A percentile compares a stretch with the other conserved stretches of the same genome.
Evolutionary conservation across 2,329 filamentous ascomycete genomes (phyloP).

Genomic region (Botryosphaeria agaves): DNA sequence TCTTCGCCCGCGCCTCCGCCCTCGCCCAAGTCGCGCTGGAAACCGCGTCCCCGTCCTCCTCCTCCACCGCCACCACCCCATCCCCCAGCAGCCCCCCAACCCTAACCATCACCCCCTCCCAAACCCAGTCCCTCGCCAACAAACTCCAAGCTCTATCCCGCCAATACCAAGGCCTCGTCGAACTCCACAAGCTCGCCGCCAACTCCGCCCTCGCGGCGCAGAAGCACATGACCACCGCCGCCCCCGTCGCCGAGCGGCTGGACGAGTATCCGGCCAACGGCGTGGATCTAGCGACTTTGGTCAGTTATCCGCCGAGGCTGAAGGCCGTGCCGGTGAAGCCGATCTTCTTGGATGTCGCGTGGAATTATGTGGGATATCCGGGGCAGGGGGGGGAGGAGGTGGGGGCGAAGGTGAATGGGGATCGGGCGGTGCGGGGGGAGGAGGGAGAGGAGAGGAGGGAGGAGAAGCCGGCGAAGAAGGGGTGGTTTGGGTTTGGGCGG

Average conservation of each 20-base stretch:
- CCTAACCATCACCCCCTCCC: slow-evolving; percentile 45
- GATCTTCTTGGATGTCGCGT: slow-evolving; percentile 87
- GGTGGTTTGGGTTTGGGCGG: slow-evolving; percentile 33
- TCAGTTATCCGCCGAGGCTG: slow-evolving; percentile 72
- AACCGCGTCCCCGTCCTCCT: slow-evolving; percentile 17
- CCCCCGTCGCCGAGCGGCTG: slow-evolving; percentile 57
- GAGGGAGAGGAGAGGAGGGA: slow-evolving; percentile 11
- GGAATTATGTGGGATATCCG: slow-evolving; percentile 94
- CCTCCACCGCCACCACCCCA: slow-evolving; percentile 19
- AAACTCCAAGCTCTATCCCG: slow-evolving; percentile 56
- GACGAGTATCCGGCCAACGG: slow-evolving; percentile 55
- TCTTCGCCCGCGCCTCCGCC: slow-evolving; percentile 55
- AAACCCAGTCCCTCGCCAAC: slow-evolving; percentile 39
- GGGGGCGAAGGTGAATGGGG: slow-evolving; percentile 8
- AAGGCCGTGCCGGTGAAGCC: slow-evolving; percentile 82
- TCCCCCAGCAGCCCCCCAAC: slow-evolving; percentile 35
- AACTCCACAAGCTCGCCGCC: slow-evolving; percentile 49
- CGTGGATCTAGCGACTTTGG: slow-evolving; percentile 62
- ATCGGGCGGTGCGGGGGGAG: slow-evolving; percentile 4
- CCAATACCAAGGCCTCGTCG: slow-evolving; percentile 70
- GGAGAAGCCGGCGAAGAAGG: slow-evolving; percentile 26
- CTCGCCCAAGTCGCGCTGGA: too few species aligned
- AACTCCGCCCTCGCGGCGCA: slow-evolving; percentile 30
- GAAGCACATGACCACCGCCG: slow-evolving; percentile 23
- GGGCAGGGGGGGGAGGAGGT: slow-evolving; percentile 29